Percentiles rank a stretch among this genome's conserved stretches.
phyloP scores from a whole-genome alignment of 768 basidiomycete species.

The Clathrus columnatus region DNA sequence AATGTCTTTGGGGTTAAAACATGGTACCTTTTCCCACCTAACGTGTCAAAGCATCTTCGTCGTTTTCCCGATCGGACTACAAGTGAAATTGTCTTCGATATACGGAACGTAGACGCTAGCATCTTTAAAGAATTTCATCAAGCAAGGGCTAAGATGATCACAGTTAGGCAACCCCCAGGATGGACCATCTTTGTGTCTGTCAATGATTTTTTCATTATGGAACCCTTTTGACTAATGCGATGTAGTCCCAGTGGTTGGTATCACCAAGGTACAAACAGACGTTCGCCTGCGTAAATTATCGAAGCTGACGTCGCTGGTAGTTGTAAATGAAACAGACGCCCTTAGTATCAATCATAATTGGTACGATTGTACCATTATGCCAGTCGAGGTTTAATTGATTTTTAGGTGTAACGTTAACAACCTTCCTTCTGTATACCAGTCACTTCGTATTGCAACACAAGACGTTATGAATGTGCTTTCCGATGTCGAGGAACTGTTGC shows the following conservation, averaged over 20 bases:
- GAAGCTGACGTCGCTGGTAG: background rate
- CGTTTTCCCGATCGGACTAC: conserved; percentile 9
- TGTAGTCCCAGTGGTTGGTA: conserved; percentile 16
- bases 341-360: conserved; percentile 11
- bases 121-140: conserved; percentile 9
- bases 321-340: conserved; percentile 11
- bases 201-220: background rate
- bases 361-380: background rate
- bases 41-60: conserved; percentile 11
- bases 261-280: conserved; percentile 11
- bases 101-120: conserved; percentile 7
- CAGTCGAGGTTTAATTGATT: background rate
- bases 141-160: conserved; percentile 5
- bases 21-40: conserved; percentile 15
- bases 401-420: conserved; percentile 14
- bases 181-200: conserved; percentile 11
- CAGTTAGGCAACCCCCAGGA: conserved; percentile 10
- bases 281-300: background rate
- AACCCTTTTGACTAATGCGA: background rate
- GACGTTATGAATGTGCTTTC: conserved; percentile 12
- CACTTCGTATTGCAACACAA: conserved; percentile 8
- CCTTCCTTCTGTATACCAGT: conserved; percentile 13
- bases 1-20: conserved; percentile 15
- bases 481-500: conserved; percentile 13
- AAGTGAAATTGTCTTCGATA: conserved; percentile 11